Base-by-base conservation (phyloP, 495 filamentous ascomycete genomes). In the Hyaloscypha hepaticicola region DNA sequence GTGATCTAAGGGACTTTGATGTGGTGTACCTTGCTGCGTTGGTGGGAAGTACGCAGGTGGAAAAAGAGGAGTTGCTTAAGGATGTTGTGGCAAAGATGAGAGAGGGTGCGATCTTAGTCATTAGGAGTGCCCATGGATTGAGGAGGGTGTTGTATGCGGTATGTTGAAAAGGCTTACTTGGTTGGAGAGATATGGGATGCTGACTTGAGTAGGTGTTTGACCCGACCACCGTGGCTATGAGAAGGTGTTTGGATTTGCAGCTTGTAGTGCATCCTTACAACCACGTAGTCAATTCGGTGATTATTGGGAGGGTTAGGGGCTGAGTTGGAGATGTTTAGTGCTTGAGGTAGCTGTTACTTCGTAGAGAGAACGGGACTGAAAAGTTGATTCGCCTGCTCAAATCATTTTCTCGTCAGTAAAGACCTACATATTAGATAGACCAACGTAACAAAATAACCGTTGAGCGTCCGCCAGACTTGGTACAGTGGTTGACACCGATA, bases 21-120 rank as follows among this genome's bases (percentile, higher is more conserved):
- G 75, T 82, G 3, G 77, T 83, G 0, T 80, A 72, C 63, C 61
- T 83, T 6, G 80, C 80, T 5, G 79, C 78, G 16, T 68, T 83
- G 0, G 80, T 83, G 3, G 79, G 79, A 1, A 68, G 48, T 11
- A 67, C 60, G n/a, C 70, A 71, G n/a, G 53, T 28, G 11, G 66
- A 73, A 16, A 83, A 83, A 62, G 53, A 72, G 12, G 50, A 56
- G 5, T 71, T 80, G 9, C 38, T 83, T 19, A 55, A 29, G 12
- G 62, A 66, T 5, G 57, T 81, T 0, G 75, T 71, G 11, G 51
- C 38, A 31, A 68, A 63, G 34, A 78, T 80, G 75, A 72, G 50
- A 26, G 60, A 63, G 8, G 78, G 78, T 3, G 72, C 71, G 25
- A 26, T 81, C 21, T 50, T 83, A n/a, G 66, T 79, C 19, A 50